Percentiles rank a stretch among this genome's conserved stretches.
Conservation (phyloP, 2,329 filamentous ascomycete species). For the Paecilomyces niveus region DNA sequence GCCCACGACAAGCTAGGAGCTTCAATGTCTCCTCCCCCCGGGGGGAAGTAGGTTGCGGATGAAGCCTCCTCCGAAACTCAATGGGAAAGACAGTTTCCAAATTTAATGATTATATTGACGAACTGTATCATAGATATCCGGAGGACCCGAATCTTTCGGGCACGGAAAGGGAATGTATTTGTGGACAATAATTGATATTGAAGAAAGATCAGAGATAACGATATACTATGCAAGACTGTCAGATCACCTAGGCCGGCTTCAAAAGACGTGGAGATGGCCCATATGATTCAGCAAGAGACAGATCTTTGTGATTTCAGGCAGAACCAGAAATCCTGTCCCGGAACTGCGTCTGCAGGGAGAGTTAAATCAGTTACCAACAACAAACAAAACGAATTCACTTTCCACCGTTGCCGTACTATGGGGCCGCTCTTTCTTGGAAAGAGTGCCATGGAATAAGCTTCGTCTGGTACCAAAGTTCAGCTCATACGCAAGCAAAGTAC, state of each 20-base stretch:
- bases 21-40: background rate
- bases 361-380: background rate
- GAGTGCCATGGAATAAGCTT: background rate
- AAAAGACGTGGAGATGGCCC: background rate
- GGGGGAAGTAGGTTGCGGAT: background rate
- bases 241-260: background rate
- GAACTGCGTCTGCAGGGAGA: background rate
- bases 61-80: background rate
- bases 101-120: background rate
- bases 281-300: background rate
- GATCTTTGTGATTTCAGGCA: background rate
- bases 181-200: background rate
- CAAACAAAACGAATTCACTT: background rate
- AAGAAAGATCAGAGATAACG: background rate
- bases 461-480: background rate
- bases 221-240: background rate
- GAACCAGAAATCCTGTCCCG: background rate
- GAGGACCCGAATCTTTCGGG: background rate
- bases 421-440: background rate
- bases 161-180: background rate
- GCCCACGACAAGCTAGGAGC: background rate
- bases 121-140: background rate
- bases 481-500: background rate
- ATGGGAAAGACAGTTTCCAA: background rate
- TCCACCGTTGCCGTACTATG: background rate